Base-by-base conservation (phyloP, 495 filamentous ascomycete species). In the Xylaria venustula region DNA sequence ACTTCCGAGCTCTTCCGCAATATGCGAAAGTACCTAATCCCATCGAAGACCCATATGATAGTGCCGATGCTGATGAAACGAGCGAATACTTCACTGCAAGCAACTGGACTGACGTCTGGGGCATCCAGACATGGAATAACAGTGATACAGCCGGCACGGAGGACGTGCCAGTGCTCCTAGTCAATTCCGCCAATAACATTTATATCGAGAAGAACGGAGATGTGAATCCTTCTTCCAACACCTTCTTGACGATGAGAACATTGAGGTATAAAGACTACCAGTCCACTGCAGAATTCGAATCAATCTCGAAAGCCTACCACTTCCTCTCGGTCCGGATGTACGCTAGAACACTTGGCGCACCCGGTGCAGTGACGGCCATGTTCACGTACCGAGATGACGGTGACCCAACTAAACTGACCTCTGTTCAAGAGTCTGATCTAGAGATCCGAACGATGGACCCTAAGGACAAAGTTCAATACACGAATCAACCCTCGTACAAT, bases 351-450 rank as follows among this genome's bases (percentile, higher is more conserved):
- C 48, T 73, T 3, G 85, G 84, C 1, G 73, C 77, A 0, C 70
- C 73, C 0, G 87, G 88, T 47, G 88, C 87, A 28, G 85, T 88
- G 51, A 86, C 86, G 0, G 88, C 88, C 36, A 80, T 90, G 60
- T 91, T 92, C 73, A 90, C 89, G 20, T 88, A 87, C 64, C 69
- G 69, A 7, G 63, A 69, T 41, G 46, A 54, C 25, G 56, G 63
- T 23, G 57, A 71, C 14, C 73, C 80, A 17, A 54, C 64, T 25
- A 40, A 71, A 12, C 50, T 68, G 7, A n/a, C 63, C 17, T 17
- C 45, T 17, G 82, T 87, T 32, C 86, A 89, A 64, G 89, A 93
- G 72, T 85, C 86, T 0, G 91, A 94, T 66, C 81, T 94, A 42
- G 91, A 96, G 67, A 85, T 91, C 59, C 78, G 88, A 15, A 90